Percentiles rank a stretch among this genome's conserved stretches.
phyloP scores from a whole-genome alignment of 108 stramenopile species.

The Discostella stelligeroides region DNA sequence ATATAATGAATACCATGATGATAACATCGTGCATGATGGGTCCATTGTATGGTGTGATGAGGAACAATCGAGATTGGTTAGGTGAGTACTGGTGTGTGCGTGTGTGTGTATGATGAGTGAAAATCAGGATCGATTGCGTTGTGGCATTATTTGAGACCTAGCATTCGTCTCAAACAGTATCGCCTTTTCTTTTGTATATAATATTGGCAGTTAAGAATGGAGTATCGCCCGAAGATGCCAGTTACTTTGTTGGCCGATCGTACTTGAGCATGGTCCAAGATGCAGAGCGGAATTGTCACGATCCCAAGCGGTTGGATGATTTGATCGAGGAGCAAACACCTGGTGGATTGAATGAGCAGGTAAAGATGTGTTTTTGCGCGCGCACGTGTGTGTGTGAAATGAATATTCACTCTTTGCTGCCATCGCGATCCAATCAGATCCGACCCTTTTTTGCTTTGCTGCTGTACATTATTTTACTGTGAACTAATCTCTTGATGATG shows the following conservation, averaged over 20 bases:
- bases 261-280: slow-evolving; percentile 70
- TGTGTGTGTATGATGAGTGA: too few species aligned
- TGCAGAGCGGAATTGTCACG: slow-evolving; percentile 52
- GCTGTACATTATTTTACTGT: too few species aligned
- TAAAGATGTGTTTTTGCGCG: not conserved
- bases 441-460: too few species aligned
- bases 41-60: slow-evolving; percentile 74
- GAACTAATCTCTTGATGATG: too few species aligned
- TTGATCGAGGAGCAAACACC: slow-evolving; percentile 86
- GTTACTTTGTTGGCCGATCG: slow-evolving; percentile 56
- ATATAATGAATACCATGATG: slow-evolving; percentile 67
- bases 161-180: too few species aligned
- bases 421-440: too few species aligned
- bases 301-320: slow-evolving; percentile 65
- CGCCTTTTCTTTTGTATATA: too few species aligned
- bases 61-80: slow-evolving; percentile 66
- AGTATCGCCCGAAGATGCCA: slow-evolving; percentile 44
- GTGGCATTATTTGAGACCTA: too few species aligned
- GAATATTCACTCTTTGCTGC: too few species aligned
- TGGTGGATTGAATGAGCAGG: slow-evolving; percentile 85
- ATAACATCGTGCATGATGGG: slow-evolving; percentile 73
- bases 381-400: not conserved
- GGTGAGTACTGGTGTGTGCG: too few species aligned
- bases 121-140: too few species aligned
- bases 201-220: slow-evolving; percentile 44